Evolutionary conservation across 2,329 filamentous ascomycete genomes (phyloP).

Genomic region (Fusarium sp.): DNA sequence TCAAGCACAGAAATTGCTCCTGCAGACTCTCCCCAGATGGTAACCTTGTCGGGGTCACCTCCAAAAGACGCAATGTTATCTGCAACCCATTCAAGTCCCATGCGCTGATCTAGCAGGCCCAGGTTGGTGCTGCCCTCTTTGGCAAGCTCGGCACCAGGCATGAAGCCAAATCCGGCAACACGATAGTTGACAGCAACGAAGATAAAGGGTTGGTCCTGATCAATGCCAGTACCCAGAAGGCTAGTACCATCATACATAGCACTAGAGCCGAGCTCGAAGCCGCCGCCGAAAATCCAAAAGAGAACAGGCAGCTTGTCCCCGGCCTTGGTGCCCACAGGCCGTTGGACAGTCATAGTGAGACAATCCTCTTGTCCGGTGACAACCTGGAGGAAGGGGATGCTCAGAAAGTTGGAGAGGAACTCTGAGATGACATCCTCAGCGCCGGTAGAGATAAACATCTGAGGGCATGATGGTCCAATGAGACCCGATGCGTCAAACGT

Average conservation of each 20-base stretch:
- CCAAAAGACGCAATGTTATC: conserved; percentile 81
- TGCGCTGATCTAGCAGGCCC: conserved; percentile 74
- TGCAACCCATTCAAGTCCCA: conserved; percentile 77
- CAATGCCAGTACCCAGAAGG: conserved; percentile 56
- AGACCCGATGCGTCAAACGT: conserved; percentile 65
- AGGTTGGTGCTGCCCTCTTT: conserved; percentile 73
- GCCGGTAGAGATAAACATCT: conserved; percentile 68
- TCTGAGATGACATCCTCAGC: conserved; percentile 51
- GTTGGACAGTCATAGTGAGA: conserved; percentile 65
- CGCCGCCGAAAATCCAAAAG: conserved; percentile 76
- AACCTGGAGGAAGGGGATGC: conserved; percentile 65
- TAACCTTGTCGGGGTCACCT: conserved; percentile 79
- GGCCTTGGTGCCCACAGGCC: conserved; percentile 63
- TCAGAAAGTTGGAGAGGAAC: conserved; percentile 59
- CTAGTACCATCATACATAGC: conserved; percentile 61
- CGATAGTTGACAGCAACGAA: conserved; percentile 83
- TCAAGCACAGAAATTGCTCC: conserved; percentile 77
- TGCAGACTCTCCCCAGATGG: conserved; percentile 78
- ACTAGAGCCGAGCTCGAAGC: conserved; percentile 63
- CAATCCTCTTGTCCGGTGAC: conserved; percentile 69
- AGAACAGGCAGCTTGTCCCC: conserved; percentile 69
- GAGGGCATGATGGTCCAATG: conserved; percentile 70
- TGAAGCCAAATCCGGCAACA: conserved; percentile 75
- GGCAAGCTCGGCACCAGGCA: conserved; percentile 72
- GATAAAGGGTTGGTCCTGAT: conserved; percentile 64